Conservation (phyloP, 2,329 filamentous ascomycete species). For the Didymella arachidicola region DNA sequence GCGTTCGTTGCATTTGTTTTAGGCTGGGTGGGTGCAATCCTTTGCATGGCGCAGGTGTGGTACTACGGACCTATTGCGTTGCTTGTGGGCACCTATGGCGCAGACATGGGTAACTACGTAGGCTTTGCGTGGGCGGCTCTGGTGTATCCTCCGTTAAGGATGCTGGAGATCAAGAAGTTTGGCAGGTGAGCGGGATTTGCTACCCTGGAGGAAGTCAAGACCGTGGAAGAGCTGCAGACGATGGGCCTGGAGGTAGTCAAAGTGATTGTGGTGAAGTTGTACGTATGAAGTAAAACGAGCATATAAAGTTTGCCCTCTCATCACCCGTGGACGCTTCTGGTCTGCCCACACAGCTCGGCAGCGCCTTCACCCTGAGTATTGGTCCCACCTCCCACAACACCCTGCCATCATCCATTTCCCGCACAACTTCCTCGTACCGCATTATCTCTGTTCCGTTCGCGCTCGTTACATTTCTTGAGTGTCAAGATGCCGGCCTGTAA, state of each 20-base stretch:
- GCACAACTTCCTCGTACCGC: neutral
- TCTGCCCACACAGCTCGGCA: neutral
- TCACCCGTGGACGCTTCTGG: neutral
- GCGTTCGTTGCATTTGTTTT: slow-evolving; percentile 68
- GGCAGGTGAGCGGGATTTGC: slow-evolving; percentile 51
- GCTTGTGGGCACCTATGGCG: slow-evolving; percentile 64
- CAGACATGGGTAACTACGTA: slow-evolving; percentile 68
- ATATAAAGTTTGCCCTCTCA: neutral
- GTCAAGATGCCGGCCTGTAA: slow-evolving; percentile 10
- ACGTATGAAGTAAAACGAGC: too few species aligned
- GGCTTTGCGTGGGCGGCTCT: slow-evolving; percentile 67
- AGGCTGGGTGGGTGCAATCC: slow-evolving; percentile 70
- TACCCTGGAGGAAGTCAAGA: neutral
- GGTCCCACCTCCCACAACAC: neutral
- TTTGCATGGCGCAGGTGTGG: slow-evolving; percentile 75
- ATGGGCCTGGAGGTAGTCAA: neutral
- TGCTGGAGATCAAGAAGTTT: slow-evolving; percentile 60
- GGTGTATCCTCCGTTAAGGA: slow-evolving; percentile 63
- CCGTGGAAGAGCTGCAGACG: neutral
- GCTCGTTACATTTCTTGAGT: neutral
- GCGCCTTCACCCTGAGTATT: slow-evolving; percentile 8
- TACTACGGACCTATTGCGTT: slow-evolving; percentile 70
- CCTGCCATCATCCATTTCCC: neutral
- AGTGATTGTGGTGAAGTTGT: neutral
- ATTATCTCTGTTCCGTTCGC: neutral